Conservation (phyloP, 106 monocot genomes). For the Agapanthus africanus region DNA sequence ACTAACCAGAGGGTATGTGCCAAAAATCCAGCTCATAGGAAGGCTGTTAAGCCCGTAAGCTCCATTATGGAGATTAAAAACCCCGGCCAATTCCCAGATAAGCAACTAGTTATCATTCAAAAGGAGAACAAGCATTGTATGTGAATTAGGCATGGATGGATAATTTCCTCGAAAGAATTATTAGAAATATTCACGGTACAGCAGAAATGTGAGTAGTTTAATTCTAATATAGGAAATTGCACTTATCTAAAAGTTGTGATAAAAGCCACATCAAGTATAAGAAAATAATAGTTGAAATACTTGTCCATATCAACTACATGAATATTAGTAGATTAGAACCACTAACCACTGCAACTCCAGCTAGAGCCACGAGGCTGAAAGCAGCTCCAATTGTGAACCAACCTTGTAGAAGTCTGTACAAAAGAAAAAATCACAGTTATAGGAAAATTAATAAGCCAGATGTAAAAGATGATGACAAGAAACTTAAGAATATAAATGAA, state of each 20-base stretch:
- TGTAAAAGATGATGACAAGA: too few species aligned
- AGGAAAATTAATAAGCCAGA: too few species aligned
- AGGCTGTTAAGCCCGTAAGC: slow-evolving; percentile 19
- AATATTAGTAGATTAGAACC: neutral
- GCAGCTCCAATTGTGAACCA: slow-evolving; percentile 8
- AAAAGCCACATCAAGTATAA: neutral
- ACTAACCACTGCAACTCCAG: neutral
- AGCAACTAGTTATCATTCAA: slow-evolving; percentile 41
- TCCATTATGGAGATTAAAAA: slow-evolving; percentile 17
- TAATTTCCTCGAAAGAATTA: too few species aligned
- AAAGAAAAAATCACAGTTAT: too few species aligned
- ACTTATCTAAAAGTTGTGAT: neutral
- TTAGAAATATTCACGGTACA: too few species aligned
- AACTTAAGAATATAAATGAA: too few species aligned
- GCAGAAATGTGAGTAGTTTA: too few species aligned
- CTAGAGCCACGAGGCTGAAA: slow-evolving; percentile 6
- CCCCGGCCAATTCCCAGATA: slow-evolving; percentile 32
- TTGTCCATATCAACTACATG: neutral
- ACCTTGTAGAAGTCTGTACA: slow-evolving; percentile 1
- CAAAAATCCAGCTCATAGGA: slow-evolving; percentile 37
- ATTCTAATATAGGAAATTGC: neutral
- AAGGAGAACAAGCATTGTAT: neutral
- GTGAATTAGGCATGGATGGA: neutral
- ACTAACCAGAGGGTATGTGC: slow-evolving; percentile 26
- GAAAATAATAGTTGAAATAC: neutral